Evolutionary conservation across 192 early-diverging fungal genomes (phyloP).

Genomic region (Backusella liffmaniae): DNA sequence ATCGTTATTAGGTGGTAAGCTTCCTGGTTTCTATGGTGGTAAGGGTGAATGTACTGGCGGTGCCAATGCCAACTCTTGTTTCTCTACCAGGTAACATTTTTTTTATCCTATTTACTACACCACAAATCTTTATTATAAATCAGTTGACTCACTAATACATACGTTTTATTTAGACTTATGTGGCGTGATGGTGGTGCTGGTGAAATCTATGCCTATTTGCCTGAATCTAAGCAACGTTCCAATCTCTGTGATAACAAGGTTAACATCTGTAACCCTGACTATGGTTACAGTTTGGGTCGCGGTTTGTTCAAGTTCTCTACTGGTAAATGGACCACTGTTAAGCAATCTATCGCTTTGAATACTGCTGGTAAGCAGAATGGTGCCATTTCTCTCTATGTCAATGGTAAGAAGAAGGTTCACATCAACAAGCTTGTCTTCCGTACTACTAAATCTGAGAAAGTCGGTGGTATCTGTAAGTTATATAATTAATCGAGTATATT

Average conservation of each 20-base stretch:
- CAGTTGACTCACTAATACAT: neutral
- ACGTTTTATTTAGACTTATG: conserved; percentile 34
- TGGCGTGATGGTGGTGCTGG: conserved; percentile 48
- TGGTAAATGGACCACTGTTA: conserved; percentile 45
- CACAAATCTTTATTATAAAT: neutral
- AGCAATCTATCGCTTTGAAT: conserved; percentile 40
- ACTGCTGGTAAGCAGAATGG: conserved; percentile 24
- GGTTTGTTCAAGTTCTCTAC: conserved; percentile 44
- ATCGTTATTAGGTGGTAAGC: conserved; percentile 45
- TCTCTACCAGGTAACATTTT: conserved; percentile 48
- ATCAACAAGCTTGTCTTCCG: conserved; percentile 19
- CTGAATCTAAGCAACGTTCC: conserved; percentile 18
- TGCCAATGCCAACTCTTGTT: conserved; percentile 44
- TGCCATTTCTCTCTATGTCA: conserved; percentile 11
- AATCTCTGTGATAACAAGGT: conserved; percentile 24
- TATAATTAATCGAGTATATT: neutral
- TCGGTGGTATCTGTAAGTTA: conserved; percentile 31
- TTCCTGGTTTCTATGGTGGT: conserved; percentile 59
- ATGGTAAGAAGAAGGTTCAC: conserved; percentile 19
- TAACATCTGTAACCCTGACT: conserved; percentile 50
- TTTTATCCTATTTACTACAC: neutral
- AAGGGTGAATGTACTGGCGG: conserved; percentile 48
- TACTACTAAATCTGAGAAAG: neutral
- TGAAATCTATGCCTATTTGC: conserved; percentile 53
- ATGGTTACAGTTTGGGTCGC: conserved; percentile 53